These are phyloP conservation scores for Candida montana DNA, from an alignment of 805 yeast species.

Conservation along the genomic window DNA sequence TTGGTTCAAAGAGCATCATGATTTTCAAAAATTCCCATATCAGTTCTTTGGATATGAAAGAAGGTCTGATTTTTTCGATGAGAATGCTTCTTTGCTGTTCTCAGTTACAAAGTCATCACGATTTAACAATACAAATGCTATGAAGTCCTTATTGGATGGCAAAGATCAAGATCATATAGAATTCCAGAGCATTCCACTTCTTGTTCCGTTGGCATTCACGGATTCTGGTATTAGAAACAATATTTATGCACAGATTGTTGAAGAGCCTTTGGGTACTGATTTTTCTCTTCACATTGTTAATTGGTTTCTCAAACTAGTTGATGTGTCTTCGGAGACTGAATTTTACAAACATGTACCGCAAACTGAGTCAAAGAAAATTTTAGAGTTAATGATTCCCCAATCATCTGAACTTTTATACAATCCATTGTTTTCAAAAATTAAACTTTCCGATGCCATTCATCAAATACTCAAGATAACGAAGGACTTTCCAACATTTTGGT, in stretches of 20 bases:
- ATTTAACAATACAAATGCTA: background rate
- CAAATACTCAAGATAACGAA: slow-evolving; percentile 9
- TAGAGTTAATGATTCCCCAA: slow-evolving; percentile 2
- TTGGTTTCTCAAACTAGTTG: slow-evolving; percentile 36
- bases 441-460: slow-evolving; percentile 13
- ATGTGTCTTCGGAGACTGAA: slow-evolving; percentile 30
- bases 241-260: slow-evolving; percentile 22
- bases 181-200: slow-evolving; percentile 31
- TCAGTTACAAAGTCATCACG: slow-evolving; percentile 31
- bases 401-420: slow-evolving; percentile 9
- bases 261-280: slow-evolving; percentile 11
- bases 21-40: slow-evolving; percentile 12
- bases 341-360: slow-evolving; percentile 15
- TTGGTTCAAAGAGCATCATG: slow-evolving; percentile 7
- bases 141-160: background rate
- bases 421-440: slow-evolving; percentile 6
- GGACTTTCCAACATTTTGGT: slow-evolving; percentile 30
- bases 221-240: slow-evolving; percentile 33
- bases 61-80: slow-evolving; percentile 3
- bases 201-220: slow-evolving; percentile 41
- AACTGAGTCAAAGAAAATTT: background rate
- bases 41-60: slow-evolving; percentile 8
- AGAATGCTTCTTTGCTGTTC: slow-evolving; percentile 33
- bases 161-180: slow-evolving; percentile 20
- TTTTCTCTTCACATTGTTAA: slow-evolving; percentile 30